Base-by-base conservation (phyloP, 2,329 filamentous ascomycete species). In the Rhynchosporium graminicola region DNA sequence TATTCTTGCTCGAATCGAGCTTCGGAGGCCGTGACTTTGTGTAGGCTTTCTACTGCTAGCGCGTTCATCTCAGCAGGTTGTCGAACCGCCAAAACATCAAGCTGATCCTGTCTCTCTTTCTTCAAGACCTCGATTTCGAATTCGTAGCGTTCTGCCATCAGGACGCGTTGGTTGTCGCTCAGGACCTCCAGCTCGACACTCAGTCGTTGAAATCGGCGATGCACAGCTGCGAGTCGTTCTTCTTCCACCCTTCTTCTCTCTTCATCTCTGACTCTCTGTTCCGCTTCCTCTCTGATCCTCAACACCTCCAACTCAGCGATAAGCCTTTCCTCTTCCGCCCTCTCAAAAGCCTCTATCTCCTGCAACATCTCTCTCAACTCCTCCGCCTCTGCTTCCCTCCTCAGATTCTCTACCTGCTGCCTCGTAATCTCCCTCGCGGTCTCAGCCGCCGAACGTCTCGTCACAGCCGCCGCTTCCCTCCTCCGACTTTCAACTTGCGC, bases 271-370 rank as follows among this genome's bases (percentile, higher is more conserved):
- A 72, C 71, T 2, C 74, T 73, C 12, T 77, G 73, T 65, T 79
- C 76, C 43, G 76, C 62, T 60, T 69, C 69, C 0, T 77, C 76
- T 10, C 76, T 74, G 7, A 76, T 75, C 7, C 73, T 50, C 8
- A 73, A 72, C 48, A 74, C 75, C 61, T 76, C 75, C 59, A 77
- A 47, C 20, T 65, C 68, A 36, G 36, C 38, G 75, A 69, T 45
- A 76, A 69, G 66, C 78, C 78, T 4, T 74, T 76, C 63, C 0
- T 76, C 77, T 68, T 82, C 79, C 59, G 79, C 76, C 20, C 75
- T 75, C 73, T 83, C 79, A 61, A 80, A 79, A 55, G 80, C 80
- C 50, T 77, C 81, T 3, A 85, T 79, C 46, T 77, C 73, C 3
- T 77, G 72, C 1, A 84, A 68, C 4, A 79, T 78, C 28, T 78